phyloP scores from a whole-genome alignment of 2,329 filamentous ascomycete species.

The Tolypocladium ophioglossoides region DNA sequence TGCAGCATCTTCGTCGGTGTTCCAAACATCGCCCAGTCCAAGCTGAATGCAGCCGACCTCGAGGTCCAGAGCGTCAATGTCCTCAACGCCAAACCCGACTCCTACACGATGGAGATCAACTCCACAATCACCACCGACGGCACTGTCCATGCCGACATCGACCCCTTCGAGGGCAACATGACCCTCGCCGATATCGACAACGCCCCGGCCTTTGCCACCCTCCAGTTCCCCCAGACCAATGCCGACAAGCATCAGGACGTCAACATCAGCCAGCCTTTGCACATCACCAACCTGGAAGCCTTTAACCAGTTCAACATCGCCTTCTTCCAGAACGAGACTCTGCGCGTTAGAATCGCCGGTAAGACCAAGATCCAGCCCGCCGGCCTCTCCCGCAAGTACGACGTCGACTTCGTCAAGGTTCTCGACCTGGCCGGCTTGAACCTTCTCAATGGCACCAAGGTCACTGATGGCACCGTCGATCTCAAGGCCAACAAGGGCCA shows the following conservation, averaged over 20 bases:
- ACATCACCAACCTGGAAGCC: constrained; percentile 34
- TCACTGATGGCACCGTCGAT: constrained; percentile 39
- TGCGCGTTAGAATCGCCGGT: constrained; percentile 41
- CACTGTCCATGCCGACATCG: constrained; percentile 39
- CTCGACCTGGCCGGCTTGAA: constrained; percentile 40
- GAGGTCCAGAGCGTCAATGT: constrained; percentile 40
- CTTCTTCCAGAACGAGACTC: constrained; percentile 38
- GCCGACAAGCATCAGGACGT: constrained; percentile 37
- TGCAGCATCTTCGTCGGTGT: constrained; percentile 44
- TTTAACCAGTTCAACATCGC: constrained; percentile 45
- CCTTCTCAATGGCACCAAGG: constrained; percentile 42
- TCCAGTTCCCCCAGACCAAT: constrained; percentile 42
- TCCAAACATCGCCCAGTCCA: constrained; percentile 45
- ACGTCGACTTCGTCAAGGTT: constrained; percentile 46
- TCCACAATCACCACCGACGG: constrained; percentile 42
- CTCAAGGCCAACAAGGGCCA: constrained; percentile 27
- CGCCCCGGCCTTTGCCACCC: constrained; percentile 36
- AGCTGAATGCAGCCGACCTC: constrained; percentile 42
- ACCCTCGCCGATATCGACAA: constrained; percentile 39
- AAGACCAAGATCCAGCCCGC: constrained; percentile 39
- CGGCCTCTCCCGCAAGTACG: constrained; percentile 36
- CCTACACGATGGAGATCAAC: constrained; percentile 43
- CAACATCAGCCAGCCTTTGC: constrained; percentile 38
- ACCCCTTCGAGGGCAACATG: constrained; percentile 40
- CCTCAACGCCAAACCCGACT: constrained; percentile 31